These are phyloP conservation scores for Moricandia moricandioides DNA, from an alignment of 345 rosid species.

Conservation along the genomic window DNA sequence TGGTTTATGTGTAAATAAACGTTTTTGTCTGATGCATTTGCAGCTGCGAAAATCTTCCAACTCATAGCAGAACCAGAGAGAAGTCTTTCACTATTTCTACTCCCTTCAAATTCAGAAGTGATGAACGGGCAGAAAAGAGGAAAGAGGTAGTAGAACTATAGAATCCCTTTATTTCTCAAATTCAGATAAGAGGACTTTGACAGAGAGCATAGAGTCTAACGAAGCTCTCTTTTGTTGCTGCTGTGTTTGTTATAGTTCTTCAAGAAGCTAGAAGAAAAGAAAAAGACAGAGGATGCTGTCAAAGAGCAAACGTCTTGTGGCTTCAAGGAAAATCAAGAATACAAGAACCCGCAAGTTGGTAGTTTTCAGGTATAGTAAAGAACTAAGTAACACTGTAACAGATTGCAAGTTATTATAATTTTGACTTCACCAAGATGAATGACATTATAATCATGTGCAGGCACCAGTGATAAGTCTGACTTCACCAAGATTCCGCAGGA, in stretches of 20 bases:
- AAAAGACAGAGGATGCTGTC: slow-evolving; percentile 39
- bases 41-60: slow-evolving; percentile 48
- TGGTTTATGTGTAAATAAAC: not conserved
- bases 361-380: slow-evolving; percentile 1
- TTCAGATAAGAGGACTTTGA: not conserved
- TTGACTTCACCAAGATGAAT: not conserved
- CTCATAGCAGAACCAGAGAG: slow-evolving; percentile 41
- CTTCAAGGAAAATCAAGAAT: slow-evolving; percentile 40
- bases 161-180: not conserved
- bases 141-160: slow-evolving; percentile 57
- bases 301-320: slow-evolving; percentile 38
- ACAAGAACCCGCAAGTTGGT: slow-evolving; percentile 14
- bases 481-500: slow-evolving; percentile 52
- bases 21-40: slow-evolving; percentile 11
- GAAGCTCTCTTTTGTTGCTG: slow-evolving; percentile 11
- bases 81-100: slow-evolving; percentile 43
- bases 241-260: slow-evolving; percentile 45
- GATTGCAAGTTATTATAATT: not conserved
- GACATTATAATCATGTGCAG: slow-evolving; percentile 41
- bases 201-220: not conserved
- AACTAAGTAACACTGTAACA: slow-evolving; percentile 2
- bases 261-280: slow-evolving; percentile 66
- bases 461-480: slow-evolving; percentile 39
- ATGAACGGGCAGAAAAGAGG: slow-evolving; percentile 77
- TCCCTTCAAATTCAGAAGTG: slow-evolving; percentile 78